Conservation (phyloP, 495 filamentous ascomycete genomes). For the Oidiodendron maius region DNA sequence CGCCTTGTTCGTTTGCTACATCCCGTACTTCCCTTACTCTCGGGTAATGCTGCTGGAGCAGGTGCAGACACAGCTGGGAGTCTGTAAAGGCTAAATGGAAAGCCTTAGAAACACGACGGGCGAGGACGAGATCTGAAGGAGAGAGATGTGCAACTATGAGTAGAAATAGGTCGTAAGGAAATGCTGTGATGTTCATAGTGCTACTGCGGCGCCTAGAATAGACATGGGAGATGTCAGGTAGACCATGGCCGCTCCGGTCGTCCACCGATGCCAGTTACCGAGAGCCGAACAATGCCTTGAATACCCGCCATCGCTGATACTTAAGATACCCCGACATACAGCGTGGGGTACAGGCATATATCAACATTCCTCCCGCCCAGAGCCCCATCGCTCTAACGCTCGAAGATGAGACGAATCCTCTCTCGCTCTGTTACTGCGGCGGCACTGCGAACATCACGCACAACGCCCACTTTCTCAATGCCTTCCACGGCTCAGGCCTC, state of each 20-base stretch:
- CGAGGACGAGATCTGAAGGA: slow-evolving; percentile 45
- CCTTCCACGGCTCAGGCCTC: slow-evolving; percentile 16
- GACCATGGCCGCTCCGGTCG: no score
- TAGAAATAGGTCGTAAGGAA: slow-evolving; percentile 49
- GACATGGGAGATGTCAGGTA: no score
- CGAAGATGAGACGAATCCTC: slow-evolving; percentile 21
- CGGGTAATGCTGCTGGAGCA: slow-evolving; percentile 48
- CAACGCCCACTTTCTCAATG: slow-evolving; percentile 18
- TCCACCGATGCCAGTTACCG: no score
- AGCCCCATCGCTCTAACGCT: background rate
- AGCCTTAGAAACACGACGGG: slow-evolving; percentile 46
- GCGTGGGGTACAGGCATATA: no score
- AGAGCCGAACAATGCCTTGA: no score
- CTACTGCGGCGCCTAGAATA: no score
- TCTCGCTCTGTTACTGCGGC: slow-evolving; percentile 12
- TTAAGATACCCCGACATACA: no score
- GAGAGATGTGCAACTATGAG: slow-evolving; percentile 44
- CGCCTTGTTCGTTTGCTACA: slow-evolving; percentile 16
- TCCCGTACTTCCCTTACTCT: slow-evolving; percentile 46
- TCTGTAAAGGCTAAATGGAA: slow-evolving; percentile 53
- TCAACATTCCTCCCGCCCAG: background rate
- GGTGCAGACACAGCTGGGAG: slow-evolving; percentile 34
- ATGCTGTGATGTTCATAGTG: slow-evolving; percentile 39
- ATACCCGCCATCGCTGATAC: no score
- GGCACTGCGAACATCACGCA: slow-evolving; percentile 15